Percentiles rank a stretch among this genome's conserved stretches.
Conservation (phyloP, 495 filamentous ascomycete species). For the Durotheca rogersii region DNA sequence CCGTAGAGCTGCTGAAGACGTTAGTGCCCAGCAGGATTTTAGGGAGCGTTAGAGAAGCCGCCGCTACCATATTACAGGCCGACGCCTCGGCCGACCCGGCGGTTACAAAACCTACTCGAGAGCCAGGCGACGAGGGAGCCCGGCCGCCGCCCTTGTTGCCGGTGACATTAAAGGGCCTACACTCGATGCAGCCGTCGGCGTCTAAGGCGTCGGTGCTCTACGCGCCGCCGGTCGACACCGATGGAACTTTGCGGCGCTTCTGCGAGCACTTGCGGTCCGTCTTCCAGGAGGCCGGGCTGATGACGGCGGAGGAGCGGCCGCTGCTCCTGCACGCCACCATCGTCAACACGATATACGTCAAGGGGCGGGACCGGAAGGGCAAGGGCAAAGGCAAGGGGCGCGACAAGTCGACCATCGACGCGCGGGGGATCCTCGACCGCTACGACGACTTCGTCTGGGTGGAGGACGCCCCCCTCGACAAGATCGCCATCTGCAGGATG, state of each 20-base stretch:
- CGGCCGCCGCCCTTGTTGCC: constrained; percentile 22
- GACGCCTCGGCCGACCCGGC: too few species aligned
- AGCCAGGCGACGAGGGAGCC: constrained; percentile 2
- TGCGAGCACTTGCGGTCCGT: constrained; percentile 58
- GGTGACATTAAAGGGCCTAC: constrained; percentile 51
- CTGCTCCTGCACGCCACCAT: constrained; percentile 83
- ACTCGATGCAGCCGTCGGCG: constrained; percentile 46
- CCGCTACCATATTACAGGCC: too few species aligned
- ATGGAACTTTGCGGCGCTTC: constrained; percentile 59
- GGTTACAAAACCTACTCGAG: constrained; percentile 3
- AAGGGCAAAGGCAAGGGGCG: constrained; percentile 38
- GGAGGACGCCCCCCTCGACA: constrained; percentile 59
- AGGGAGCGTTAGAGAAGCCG: constrained; percentile 21
- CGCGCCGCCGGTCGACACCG: constrained; percentile 53
- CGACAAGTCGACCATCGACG: constrained; percentile 54
- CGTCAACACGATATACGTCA: constrained; percentile 82
- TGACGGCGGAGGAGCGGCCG: constrained; percentile 62
- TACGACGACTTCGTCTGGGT: constrained; percentile 63
- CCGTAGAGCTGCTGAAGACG: constrained; percentile 53
- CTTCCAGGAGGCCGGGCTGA: constrained; percentile 64
- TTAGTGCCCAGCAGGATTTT: constrained; percentile 58
- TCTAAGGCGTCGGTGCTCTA: constrained; percentile 46
- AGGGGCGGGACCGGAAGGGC: constrained; percentile 38
- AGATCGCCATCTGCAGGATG: constrained; percentile 74
- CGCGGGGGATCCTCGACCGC: constrained; percentile 48